A percentile compares a stretch with the other conserved stretches of the same genome.
Evolutionary conservation across 768 basidiomycete species (phyloP).

Genomic region (Tylopilus plumbeoviolaceoides): DNA sequence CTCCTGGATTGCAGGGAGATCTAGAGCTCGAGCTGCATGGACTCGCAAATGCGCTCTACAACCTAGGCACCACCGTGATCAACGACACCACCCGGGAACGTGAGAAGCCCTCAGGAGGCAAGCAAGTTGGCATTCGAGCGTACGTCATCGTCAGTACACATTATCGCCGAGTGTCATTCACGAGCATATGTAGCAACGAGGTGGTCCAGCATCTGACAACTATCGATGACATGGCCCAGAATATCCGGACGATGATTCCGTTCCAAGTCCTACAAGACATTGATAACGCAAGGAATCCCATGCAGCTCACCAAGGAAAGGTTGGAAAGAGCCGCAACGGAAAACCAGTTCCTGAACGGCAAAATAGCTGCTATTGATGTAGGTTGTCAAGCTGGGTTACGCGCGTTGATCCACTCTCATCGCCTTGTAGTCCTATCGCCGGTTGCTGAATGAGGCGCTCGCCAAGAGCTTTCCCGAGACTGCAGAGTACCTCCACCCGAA

Average conservation of each 20-base stretch:
- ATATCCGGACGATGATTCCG: conserved; percentile 61
- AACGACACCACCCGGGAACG: conserved; percentile 80
- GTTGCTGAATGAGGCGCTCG: conserved; percentile 64
- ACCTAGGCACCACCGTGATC: conserved; percentile 63
- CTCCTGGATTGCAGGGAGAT: conserved; percentile 66
- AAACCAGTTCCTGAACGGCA: conserved; percentile 91
- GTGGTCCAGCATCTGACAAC: conserved; percentile 44
- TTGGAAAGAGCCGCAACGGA: conserved; percentile 79
- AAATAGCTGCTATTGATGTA: conserved; percentile 75
- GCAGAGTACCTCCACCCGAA: conserved; percentile 19
- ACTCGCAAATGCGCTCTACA: conserved; percentile 42
- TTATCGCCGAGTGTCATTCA: neutral
- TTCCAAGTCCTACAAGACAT: conserved; percentile 75
- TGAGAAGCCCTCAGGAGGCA: conserved; percentile 58
- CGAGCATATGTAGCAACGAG: conserved; percentile 51
- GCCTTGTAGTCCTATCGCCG: conserved; percentile 43
- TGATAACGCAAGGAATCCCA: conserved; percentile 71
- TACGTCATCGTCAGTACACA: conserved; percentile 30
- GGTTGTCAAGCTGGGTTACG: neutral
- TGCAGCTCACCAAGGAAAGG: conserved; percentile 76
- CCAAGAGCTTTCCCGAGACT: conserved; percentile 65
- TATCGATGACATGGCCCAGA: conserved; percentile 32
- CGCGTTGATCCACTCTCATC: neutral
- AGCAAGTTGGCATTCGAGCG: conserved; percentile 42
- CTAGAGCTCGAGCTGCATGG: conserved; percentile 72